phyloP scores from a whole-genome alignment of 768 basidiomycete genomes.

The Tremella yokohamensis region DNA sequence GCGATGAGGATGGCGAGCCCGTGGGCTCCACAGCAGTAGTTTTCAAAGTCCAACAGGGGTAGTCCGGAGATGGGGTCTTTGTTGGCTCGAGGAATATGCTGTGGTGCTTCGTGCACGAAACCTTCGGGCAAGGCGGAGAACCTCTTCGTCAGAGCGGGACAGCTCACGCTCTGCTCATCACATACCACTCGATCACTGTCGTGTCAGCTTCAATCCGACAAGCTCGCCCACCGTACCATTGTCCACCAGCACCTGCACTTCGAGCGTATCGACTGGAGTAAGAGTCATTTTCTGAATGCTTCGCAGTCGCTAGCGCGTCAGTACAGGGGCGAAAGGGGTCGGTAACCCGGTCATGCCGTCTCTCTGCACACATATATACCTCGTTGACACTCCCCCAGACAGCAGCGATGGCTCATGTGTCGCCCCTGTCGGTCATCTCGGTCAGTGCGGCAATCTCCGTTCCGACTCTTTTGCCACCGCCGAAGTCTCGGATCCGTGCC shows the following conservation, averaged over 20 bases:
- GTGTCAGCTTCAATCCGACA: background rate
- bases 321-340: too few species aligned
- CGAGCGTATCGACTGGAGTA: slow-evolving; percentile 28
- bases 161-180: background rate
- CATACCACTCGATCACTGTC: slow-evolving; percentile 66
- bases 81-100: slow-evolving; percentile 60
- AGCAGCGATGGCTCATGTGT: too few species aligned
- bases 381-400: too few species aligned
- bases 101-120: slow-evolving; percentile 67
- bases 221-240: slow-evolving; percentile 15
- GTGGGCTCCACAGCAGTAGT: slow-evolving; percentile 75
- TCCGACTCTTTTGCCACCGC: too few species aligned
- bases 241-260: slow-evolving; percentile 27
- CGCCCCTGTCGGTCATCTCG: too few species aligned
- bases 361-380: too few species aligned
- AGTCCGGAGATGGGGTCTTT: slow-evolving; percentile 57
- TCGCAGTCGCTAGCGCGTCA: too few species aligned
- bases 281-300: background rate
- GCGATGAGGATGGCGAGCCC: slow-evolving; percentile 80
- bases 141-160: slow-evolving; percentile 53
- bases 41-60: slow-evolving; percentile 68
- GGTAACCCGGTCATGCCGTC: too few species aligned
- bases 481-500: too few species aligned
- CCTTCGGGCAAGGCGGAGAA: slow-evolving; percentile 75
- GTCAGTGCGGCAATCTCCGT: too few species aligned